These are phyloP conservation scores for Ulota crispa DNA, from an alignment of 225 moss, liverwort and hornwort species.

Conservation along the genomic window DNA sequence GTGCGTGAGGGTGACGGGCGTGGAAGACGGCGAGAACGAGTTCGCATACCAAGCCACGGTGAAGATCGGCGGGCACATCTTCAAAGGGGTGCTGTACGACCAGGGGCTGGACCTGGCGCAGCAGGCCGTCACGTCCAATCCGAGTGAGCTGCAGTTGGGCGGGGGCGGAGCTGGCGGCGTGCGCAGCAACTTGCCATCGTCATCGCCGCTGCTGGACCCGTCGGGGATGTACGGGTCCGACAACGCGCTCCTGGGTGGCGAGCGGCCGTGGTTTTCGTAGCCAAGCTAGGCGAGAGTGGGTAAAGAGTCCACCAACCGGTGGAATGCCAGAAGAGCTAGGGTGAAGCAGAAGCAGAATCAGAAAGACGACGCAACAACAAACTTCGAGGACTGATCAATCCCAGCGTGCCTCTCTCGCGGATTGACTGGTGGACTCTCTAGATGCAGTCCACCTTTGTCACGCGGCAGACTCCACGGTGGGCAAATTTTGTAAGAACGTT, in stretches of 20 bases:
- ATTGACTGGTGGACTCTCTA: slow-evolving; percentile 7
- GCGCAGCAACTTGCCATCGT: slow-evolving; percentile 62
- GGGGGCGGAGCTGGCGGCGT: slow-evolving; percentile 40
- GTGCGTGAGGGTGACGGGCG: slow-evolving; percentile 77
- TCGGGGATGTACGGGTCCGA: slow-evolving; percentile 77
- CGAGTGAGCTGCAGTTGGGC: slow-evolving; percentile 83
- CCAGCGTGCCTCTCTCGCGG: slow-evolving; percentile 26
- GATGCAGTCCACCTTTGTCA: slow-evolving; percentile 14
- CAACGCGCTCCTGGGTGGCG: slow-evolving; percentile 78
- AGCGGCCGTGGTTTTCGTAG: slow-evolving; percentile 46
- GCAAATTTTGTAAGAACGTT: slow-evolving; percentile 64
- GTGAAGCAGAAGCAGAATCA: background rate
- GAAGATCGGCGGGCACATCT: slow-evolving; percentile 86
- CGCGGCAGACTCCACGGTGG: slow-evolving; percentile 36
- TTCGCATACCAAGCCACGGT: slow-evolving; percentile 86
- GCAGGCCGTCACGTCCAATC: slow-evolving; percentile 63
- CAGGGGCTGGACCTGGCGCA: slow-evolving; percentile 65
- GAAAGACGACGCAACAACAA: background rate
- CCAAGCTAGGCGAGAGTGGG: background rate
- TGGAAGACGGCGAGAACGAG: slow-evolving; percentile 81
- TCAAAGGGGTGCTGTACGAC: slow-evolving; percentile 77
- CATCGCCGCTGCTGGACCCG: slow-evolving; percentile 80
- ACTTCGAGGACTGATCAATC: slow-evolving; percentile 26
- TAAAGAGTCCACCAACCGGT: background rate
- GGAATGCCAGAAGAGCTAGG: slow-evolving; percentile 12